These are phyloP conservation scores for Camellia granthamiana DNA, from an alignment of 148 eudicot genomes.

Conservation along the genomic window DNA sequence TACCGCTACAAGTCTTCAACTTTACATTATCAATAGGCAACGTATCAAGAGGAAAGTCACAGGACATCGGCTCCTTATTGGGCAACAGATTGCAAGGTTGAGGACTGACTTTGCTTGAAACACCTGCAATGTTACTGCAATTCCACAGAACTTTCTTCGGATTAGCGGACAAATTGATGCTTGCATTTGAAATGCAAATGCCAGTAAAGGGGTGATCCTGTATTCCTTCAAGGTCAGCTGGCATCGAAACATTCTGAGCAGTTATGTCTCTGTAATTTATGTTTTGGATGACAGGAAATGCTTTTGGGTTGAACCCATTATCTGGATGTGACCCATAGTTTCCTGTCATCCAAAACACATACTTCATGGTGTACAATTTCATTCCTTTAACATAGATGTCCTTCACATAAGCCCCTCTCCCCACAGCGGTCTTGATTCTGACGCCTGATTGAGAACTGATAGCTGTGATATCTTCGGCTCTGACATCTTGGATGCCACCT, in stretches of 20 bases:
- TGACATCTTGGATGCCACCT: constrained; percentile 67
- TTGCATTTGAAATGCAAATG: constrained; percentile 74
- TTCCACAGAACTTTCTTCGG: constrained; percentile 72
- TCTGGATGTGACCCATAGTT: constrained; percentile 62
- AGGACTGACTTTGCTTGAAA: constrained; percentile 53
- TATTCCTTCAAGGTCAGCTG: constrained; percentile 65
- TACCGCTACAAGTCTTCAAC: constrained; percentile 46
- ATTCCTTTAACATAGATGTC: constrained; percentile 56
- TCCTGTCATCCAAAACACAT: constrained; percentile 87
- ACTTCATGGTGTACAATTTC: constrained; percentile 68
- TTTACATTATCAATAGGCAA: constrained; percentile 62
- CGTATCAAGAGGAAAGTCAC: constrained; percentile 56
- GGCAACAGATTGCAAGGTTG: constrained; percentile 53
- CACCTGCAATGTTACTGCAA: constrained; percentile 63
- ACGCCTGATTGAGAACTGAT: constrained; percentile 58
- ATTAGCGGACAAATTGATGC: constrained; percentile 32
- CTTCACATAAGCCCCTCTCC: constrained; percentile 72
- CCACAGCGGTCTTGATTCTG: constrained; percentile 66
- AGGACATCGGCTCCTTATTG: constrained; percentile 26
- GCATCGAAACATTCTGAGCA: constrained; percentile 67
- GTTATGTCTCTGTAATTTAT: constrained; percentile 57
- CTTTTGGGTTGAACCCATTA: constrained; percentile 51
- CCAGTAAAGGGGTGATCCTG: constrained; percentile 57
- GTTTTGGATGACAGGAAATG: constrained; percentile 50
- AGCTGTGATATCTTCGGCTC: constrained; percentile 71